Evolutionary conservation across 345 rosid species (phyloP).

Genomic region (Garcia nutans): DNA sequence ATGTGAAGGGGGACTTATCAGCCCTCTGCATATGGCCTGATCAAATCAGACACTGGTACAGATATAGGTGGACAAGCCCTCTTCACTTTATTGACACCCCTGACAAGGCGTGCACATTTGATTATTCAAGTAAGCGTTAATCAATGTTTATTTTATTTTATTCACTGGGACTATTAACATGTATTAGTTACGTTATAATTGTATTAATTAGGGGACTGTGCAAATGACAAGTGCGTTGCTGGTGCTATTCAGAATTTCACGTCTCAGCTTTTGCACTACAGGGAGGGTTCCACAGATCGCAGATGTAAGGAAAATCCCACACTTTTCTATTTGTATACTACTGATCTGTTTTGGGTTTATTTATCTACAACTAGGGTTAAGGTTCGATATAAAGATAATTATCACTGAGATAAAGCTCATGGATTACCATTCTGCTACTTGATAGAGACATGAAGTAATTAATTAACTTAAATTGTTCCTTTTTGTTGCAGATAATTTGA

Average conservation of each 20-base stretch:
- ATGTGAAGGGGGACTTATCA: conserved; percentile 55
- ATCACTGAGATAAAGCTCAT: too few relatives aligned
- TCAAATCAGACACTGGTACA: conserved; percentile 74
- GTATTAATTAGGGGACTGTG: conserved; percentile 67
- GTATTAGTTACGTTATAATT: not conserved
- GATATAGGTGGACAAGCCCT: conserved; percentile 68
- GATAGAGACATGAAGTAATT: too few relatives aligned
- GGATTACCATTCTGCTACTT: too few relatives aligned
- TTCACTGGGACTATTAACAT: not conserved
- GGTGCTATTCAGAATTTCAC: conserved; percentile 92
- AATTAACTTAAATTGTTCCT: not conserved
- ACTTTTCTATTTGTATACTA: not conserved
- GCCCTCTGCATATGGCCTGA: conserved; percentile 72
- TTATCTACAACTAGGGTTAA: too few relatives aligned
- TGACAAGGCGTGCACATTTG: conserved; percentile 52
- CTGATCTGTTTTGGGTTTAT: too few relatives aligned
- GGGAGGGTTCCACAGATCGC: conserved; percentile 81
- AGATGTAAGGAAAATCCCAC: conserved; percentile 42
- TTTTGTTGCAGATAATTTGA: conserved; percentile 66
- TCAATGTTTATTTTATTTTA: not conserved
- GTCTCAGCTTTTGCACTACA: conserved; percentile 83
- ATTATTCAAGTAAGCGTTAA: conserved; percentile 45
- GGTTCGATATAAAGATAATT: too few relatives aligned
- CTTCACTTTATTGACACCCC: conserved; percentile 84
- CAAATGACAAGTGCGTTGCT: conserved; percentile 66